A percentile compares a stretch with the other conserved stretches of the same genome.
Evolutionary conservation across 345 rosid species (phyloP).

Genomic region (Cardamine chenopodiifolia): DNA sequence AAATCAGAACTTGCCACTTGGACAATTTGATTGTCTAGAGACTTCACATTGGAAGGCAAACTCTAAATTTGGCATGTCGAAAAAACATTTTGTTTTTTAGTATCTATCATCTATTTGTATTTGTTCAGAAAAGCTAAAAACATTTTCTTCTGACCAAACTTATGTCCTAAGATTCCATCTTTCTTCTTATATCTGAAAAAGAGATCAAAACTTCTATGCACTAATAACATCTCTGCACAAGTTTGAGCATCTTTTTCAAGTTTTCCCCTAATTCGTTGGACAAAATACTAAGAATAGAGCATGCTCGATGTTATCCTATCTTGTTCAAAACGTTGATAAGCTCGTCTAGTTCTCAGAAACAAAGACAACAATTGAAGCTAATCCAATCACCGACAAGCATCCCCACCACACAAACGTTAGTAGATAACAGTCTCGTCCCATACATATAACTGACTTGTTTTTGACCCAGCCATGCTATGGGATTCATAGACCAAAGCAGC

Average conservation of each 20-base stretch:
- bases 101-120: too few species aligned
- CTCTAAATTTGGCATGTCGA: too few species aligned
- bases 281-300: constrained; percentile 14
- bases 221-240: constrained; percentile 16
- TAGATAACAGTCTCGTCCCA: too few species aligned
- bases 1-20: background rate
- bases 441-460: constrained; percentile 51
- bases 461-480: constrained; percentile 42
- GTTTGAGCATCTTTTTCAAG: background rate
- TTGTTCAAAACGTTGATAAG: constrained; percentile 75
- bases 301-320: constrained; percentile 45
- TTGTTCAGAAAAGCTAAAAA: too few species aligned
- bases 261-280: background rate
- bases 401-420: constrained; percentile 91
- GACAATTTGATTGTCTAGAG: too few species aligned
- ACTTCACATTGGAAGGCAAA: too few species aligned
- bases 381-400: constrained; percentile 69
- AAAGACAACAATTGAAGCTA: constrained; percentile 64
- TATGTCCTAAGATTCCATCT: constrained; percentile 10
- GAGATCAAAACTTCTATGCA: constrained; percentile 9
- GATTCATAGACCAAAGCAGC: constrained; percentile 82
- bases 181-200: constrained; percentile 17
- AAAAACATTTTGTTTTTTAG: too few species aligned
- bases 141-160: background rate
- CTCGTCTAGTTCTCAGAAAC: constrained; percentile 75